Evolutionary conservation across 2,329 filamentous ascomycete genomes (phyloP).

Genomic region (Biscogniauxia sp.): DNA sequence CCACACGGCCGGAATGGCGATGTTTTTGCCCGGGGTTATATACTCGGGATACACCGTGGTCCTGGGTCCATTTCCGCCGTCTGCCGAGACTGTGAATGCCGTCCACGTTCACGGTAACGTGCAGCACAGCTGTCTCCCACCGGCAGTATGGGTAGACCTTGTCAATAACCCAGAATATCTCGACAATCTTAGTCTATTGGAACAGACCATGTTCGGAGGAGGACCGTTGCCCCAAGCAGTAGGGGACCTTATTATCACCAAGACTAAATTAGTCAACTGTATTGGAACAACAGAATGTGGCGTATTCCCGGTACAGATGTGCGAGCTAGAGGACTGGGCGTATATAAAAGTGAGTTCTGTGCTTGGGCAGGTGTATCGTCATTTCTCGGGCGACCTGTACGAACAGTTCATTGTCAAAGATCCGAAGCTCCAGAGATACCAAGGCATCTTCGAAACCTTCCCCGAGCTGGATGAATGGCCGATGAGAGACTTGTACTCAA

Average conservation of each 20-base stretch:
- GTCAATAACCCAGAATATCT: conserved; percentile 20
- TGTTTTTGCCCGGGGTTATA: conserved; percentile 17
- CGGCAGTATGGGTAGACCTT: conserved; percentile 21
- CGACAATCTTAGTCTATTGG: conserved; percentile 22
- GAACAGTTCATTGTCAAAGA: conserved; percentile 34
- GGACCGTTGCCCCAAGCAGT: conserved; percentile 28
- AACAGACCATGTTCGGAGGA: conserved; percentile 27
- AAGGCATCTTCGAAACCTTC: conserved; percentile 41
- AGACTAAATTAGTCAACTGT: conserved; percentile 25
- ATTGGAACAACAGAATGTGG: conserved; percentile 34
- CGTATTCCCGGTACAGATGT: conserved; percentile 15
- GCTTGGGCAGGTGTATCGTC: conserved; percentile 19
- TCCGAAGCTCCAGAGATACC: conserved; percentile 21
- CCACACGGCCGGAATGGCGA: conserved; percentile 15
- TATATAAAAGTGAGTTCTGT: conserved; percentile 31
- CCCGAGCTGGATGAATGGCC: conserved; percentile 37
- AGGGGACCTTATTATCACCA: conserved; percentile 29
- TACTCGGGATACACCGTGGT: conserved; percentile 25
- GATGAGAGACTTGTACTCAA: conserved; percentile 40
- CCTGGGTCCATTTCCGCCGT: conserved; percentile 26
- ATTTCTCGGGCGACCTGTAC: conserved; percentile 28
- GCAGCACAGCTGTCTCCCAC: conserved; percentile 13
- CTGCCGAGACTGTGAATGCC: conserved; percentile 12
- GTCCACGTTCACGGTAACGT: conserved; percentile 19
- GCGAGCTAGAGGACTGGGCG: conserved; percentile 30